These are phyloP conservation scores for Aspergillus japonicus DNA, from an alignment of 2,329 filamentous ascomycete species.

Conservation along the genomic window DNA sequence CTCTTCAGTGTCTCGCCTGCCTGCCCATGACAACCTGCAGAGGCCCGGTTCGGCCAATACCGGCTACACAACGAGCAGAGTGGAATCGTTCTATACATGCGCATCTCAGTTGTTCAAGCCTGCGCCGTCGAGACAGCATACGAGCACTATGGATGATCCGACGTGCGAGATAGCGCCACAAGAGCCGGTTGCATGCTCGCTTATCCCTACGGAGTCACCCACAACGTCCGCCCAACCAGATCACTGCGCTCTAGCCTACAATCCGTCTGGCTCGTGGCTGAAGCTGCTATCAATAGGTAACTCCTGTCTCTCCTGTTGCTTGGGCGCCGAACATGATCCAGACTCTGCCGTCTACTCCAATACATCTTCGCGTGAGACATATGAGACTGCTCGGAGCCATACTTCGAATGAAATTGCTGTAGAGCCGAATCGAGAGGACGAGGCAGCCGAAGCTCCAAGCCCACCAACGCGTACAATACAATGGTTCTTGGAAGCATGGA, in stretches of 20 bases:
- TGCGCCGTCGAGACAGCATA: background rate
- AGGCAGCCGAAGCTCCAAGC: background rate
- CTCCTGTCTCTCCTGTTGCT: slow-evolving; percentile 12
- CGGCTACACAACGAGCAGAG: background rate
- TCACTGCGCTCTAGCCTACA: background rate
- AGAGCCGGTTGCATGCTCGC: slow-evolving; percentile 3
- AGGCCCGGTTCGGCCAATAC: background rate
- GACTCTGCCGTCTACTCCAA: slow-evolving; percentile 10
- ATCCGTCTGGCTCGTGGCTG: slow-evolving; percentile 1
- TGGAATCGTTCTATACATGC: slow-evolving; percentile 14
- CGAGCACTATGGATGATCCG: background rate
- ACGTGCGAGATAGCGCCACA: background rate
- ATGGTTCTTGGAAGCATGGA: slow-evolving; percentile 1
- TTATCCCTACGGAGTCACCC: slow-evolving; percentile 12
- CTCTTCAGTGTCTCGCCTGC: background rate
- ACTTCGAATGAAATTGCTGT: background rate
- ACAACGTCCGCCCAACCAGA: slow-evolving; percentile 4
- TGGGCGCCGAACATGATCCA: background rate
- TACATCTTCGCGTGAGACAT: slow-evolving; percentile 16
- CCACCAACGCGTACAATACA: background rate
- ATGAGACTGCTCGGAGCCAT: slow-evolving; percentile 14
- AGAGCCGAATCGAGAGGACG: background rate
- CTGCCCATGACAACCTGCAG: background rate
- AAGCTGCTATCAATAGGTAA: background rate
- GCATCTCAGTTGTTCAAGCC: slow-evolving; percentile 6